Evolutionary conservation across 306 rosid genomes (phyloP), one percentile per base, ranked within the genome.

Genomic region (Trifolium repens): DNA sequence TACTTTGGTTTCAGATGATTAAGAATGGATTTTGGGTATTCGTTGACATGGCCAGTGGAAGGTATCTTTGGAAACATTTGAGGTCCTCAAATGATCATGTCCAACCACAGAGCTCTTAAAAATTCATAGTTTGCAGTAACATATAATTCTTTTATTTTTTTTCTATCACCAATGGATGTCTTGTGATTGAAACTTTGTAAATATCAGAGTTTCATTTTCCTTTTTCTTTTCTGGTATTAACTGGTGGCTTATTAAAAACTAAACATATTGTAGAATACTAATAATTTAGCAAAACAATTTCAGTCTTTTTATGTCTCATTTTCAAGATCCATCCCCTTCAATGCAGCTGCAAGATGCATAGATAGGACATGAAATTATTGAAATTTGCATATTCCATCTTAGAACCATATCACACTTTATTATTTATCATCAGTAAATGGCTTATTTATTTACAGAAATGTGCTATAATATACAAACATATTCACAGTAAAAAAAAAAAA

Each of bases 1-100:
- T 68, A 13, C n/a, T 72, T 62, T 54, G 52, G 53, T 74, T 81
- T 70, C 85, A 85, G 91, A 86, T 62, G 77, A 74, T 83, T 42
- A 74, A 80, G 78, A 87, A 73, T 4, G 87, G 85, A 34, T 83
- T 90, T 80, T 90, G 93, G 93, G 86, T 82, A 14, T 82, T 85
- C 7, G 78, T 90, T 13, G 96, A 93, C 81, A 89, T 89, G 98
- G 94, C 93, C 70, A 90, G 94, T 54, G 98, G 93, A 70, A 87
- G 79, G 77, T 93, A 85, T 61, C 78, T 89, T 7, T 93, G 98
- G 98, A 86, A 88, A 85, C 82, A 88, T 78, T 59, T 90, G 62
- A 85, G 50, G 59, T 74, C 81, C 55, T 64, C 26, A 63, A 82
- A 79, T 72, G 68, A 62, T n/a, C 12, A 39, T 17, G 78, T 53